phyloP scores from a whole-genome alignment of 768 basidiomycete species.

The Naganishia friedmannii region DNA sequence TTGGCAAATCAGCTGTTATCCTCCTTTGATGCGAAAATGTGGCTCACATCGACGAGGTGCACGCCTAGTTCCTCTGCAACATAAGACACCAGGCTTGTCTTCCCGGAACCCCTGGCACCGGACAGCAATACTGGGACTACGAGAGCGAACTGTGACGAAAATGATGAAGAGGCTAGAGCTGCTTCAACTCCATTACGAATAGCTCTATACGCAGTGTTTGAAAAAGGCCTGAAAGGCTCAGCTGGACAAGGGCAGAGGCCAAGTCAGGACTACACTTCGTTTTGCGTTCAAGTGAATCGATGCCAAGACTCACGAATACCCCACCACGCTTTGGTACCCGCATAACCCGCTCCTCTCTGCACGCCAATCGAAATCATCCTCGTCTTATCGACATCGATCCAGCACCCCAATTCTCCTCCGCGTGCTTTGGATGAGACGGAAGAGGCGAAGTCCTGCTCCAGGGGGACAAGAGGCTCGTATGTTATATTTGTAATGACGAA shows the following conservation, averaged over 20 bases:
- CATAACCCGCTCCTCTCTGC: conserved; percentile 64
- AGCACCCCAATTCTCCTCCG: conserved; percentile 77
- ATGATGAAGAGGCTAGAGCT: not conserved
- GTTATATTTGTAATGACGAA: conserved; percentile 78
- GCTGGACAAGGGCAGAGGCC: conserved; percentile 42
- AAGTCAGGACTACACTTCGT: not conserved
- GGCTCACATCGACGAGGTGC: conserved; percentile 70
- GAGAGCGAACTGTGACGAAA: conserved; percentile 7
- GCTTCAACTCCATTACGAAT: conserved; percentile 21
- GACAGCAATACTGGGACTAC: conserved; percentile 68
- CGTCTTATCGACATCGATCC: conserved; percentile 71
- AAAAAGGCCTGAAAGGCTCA: conserved; percentile 60
- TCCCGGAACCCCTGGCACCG: conserved; percentile 77
- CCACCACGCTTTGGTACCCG: conserved; percentile 56
- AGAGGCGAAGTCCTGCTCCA: conserved; percentile 51
- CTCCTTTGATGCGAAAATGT: not conserved
- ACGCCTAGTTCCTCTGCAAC: conserved; percentile 61
- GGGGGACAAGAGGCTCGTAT: conserved; percentile 58
- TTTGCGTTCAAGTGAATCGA: not conserved
- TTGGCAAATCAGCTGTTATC: not conserved
- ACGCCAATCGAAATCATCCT: conserved; percentile 75
- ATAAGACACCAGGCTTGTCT: conserved; percentile 62
- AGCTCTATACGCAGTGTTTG: not conserved
- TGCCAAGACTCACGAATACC: conserved; percentile 56
- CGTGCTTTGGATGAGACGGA: conserved; percentile 54